Base-by-base conservation (phyloP, 2,329 filamentous ascomycete genomes). In the Mycosphaerella arachidis region DNA sequence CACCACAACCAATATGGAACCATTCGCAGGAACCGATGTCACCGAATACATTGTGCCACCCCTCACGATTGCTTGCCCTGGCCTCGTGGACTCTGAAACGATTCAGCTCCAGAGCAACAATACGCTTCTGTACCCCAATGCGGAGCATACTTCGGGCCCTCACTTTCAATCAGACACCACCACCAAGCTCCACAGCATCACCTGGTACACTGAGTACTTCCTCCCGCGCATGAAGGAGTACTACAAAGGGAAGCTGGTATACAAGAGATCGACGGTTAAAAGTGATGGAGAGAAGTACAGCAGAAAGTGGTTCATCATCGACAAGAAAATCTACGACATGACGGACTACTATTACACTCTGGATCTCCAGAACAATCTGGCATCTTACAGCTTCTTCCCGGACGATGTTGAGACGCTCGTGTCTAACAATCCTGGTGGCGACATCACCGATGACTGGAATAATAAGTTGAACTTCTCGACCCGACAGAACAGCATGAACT, bases 281-380 rank as follows among this genome's bases (percentile, higher is more conserved):
- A 77, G 75, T 0, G 81, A 95, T 64, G 94, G 92, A 20, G 72
- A 84, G 30, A 77, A 89, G 35, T 76, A 86, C 16, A 81, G 85
- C 56, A 87, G 89, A 67, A 83, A 84, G 71, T 97, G 94, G 92
- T 88, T 90, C 64, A 88, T 89, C 57, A 85, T 96, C 62, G 81
- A 91, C 31, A 81, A 86, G 56, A 83, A 82, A 55, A 81, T 99
- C 20, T 97, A 94, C 72, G 95, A 99, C 72, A 76, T 99, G 56
- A 96, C 91, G 0, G 85, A 97, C 73, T 99, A 99, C 77, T 93
- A 92, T 75, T 81, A 91, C 71, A 96, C 92, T 0, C 76, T 86
- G 46, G 78, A 88, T 8, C 65, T 79, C n/a, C 54, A 69, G 20
- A 81, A 86, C 65, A 79, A 86, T 57, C 68, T 79, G 5, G 70